Percentiles rank a stretch among this genome's conserved stretches.
These are phyloP conservation scores for Euphorbia tirucalli DNA, from an alignment of 345 rosid genomes.

Conservation along the genomic window DNA sequence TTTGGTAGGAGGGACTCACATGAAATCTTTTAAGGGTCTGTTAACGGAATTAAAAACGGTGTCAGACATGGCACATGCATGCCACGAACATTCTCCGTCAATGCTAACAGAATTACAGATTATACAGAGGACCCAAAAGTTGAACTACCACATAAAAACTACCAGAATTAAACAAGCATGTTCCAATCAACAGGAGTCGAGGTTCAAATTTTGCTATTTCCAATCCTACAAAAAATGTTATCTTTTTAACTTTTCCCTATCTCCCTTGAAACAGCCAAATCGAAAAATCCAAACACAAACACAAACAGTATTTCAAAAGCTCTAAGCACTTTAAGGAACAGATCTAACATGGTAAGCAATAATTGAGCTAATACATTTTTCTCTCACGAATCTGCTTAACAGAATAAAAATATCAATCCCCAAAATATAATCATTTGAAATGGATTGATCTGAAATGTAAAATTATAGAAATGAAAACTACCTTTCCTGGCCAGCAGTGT, in stretches of 20 bases:
- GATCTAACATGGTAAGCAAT: conserved; percentile 4
- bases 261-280: neutral
- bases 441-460: neutral
- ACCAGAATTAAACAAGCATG: neutral
- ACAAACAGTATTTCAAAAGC: neutral
- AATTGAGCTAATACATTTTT: neutral
- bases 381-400: neutral
- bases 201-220: neutral
- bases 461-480: neutral
- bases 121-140: neutral
- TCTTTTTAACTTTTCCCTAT: neutral
- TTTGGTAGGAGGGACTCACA: conserved; percentile 1
- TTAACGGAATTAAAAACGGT: neutral
- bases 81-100: neutral
- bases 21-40: neutral
- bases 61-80: neutral
- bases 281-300: neutral
- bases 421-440: neutral
- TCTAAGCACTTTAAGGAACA: neutral
- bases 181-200: neutral
- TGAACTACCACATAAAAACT: too few species aligned
- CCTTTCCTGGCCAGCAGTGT: conserved; percentile 34
- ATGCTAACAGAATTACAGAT: neutral
- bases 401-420: neutral
- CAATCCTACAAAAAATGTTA: neutral